phyloP scores from a whole-genome alignment of 352 stramenopile species.

The Phytophthora pisi region DNA sequence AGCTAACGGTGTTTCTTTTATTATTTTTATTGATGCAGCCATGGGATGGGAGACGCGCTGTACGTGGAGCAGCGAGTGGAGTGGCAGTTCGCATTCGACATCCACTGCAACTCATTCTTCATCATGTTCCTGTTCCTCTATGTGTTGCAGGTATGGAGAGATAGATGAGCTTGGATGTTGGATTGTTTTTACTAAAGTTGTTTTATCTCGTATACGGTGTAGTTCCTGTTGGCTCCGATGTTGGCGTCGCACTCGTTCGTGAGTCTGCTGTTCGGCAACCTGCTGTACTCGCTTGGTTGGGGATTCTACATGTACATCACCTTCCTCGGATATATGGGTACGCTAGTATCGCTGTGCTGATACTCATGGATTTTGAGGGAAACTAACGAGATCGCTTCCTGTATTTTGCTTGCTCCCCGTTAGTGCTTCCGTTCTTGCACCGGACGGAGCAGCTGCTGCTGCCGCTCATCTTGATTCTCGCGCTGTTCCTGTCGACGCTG shows the following conservation, averaged over 20 bases:
- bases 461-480: conserved; percentile 77
- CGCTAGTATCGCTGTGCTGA: conserved; percentile 10
- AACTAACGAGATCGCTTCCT: conserved; percentile 5
- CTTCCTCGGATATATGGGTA: conserved; percentile 96
- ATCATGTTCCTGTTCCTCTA: conserved; percentile 96
- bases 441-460: conserved; percentile 91
- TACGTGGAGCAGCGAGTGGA: conserved; percentile 98
- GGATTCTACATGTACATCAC: conserved; percentile 98
- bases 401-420: neutral
- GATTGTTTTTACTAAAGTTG: conserved; percentile 15
- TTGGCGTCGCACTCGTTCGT: conserved; percentile 91
- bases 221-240: conserved; percentile 97
- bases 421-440: conserved; percentile 90
- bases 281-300: conserved; percentile 94
- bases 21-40: conserved; percentile 32
- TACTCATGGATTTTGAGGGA: neutral
- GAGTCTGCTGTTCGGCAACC: conserved; percentile 92
- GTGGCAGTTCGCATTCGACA: conserved; percentile 99
- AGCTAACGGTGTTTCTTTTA: neutral
- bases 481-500: conserved; percentile 84
- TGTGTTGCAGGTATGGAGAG: conserved; percentile 78
- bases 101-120: conserved; percentile 99
- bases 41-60: conserved; percentile 75
- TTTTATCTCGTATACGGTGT: conserved; percentile 25
- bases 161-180: neutral